Evolutionary conservation across 129 eudicot species (phyloP), one percentile per base, ranked within the genome.

Genomic region (Dittrichia graveolens): DNA sequence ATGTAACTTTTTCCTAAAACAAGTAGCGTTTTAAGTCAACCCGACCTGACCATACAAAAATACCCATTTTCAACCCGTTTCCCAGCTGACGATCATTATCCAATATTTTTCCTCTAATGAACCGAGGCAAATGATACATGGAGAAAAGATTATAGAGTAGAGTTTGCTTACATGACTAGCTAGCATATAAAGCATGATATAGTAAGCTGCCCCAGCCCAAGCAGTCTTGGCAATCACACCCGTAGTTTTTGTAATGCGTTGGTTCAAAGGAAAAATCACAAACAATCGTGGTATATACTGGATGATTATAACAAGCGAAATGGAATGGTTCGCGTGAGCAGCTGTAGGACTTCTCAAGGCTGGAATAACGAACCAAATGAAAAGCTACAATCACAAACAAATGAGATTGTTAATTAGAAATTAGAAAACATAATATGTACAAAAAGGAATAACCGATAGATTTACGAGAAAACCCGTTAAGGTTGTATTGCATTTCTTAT

Each of bases 201-300:
- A 89, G 78, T 89, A 92, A 12, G 84, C 96, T 10, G 98, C 98
- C 50, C 98, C 98, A 4, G 96, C 82, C 91, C 91, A 87, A 31
- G 98, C 91, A 15, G 91, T 92, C 64, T 82, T 85, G 35, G 98
- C 91, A 10, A 89, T 77, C 61, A 84, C 85, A 14, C 98, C 96
- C 0, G 98, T 89, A 19, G 85, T 85, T 65, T 89, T 89, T 13
- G 87, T 65, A 46, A 92, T 92, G 24, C 87, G 85, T 31, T 78
- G 85, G 35, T 87, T 89, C 75, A 92, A 72, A 41, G 98, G 98
- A 74, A 89, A 86, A 56, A 92, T 87, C 19, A 88, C 86, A 41
- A 84, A 70, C 77, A 89, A 52, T 8, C 98, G 84, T 2, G 98
- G 98, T 48, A 92, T 82, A 67, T 82, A 92, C 69, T 92, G 98